Conservation (phyloP, 495 filamentous ascomycete species). For the Hypomontagnella submonticulosa region DNA sequence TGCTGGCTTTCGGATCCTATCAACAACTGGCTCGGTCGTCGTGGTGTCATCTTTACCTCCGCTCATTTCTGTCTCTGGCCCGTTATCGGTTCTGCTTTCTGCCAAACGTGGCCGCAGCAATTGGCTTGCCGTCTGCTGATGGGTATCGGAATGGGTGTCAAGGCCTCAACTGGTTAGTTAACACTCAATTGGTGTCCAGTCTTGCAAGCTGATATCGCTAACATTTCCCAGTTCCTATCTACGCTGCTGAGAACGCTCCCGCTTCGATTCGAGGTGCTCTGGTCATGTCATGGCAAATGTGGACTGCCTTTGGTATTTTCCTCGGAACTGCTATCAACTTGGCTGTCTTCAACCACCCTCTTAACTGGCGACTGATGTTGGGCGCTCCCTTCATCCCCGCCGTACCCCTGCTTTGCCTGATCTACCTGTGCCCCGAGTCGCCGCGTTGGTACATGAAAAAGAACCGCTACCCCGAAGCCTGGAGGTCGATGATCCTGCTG, state of each 20-base stretch:
- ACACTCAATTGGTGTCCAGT: not conserved
- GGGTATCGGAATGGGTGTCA: constrained; percentile 77
- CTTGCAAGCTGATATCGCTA: constrained; percentile 45
- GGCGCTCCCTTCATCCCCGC: constrained; percentile 83
- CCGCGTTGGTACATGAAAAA: constrained; percentile 74
- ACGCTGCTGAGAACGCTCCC: constrained; percentile 79
- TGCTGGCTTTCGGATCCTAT: constrained; percentile 79
- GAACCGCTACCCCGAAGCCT: constrained; percentile 69
- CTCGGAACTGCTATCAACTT: constrained; percentile 78
- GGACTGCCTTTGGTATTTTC: constrained; percentile 86
- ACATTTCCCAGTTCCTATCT: constrained; percentile 72
- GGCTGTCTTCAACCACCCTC: constrained; percentile 64
- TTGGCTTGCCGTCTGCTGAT: constrained; percentile 71
- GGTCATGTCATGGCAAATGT: constrained; percentile 89
- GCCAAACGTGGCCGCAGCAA: constrained; percentile 71
- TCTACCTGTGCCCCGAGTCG: constrained; percentile 80
- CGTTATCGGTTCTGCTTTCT: constrained; percentile 73
- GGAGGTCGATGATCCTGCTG: constrained; percentile 67
- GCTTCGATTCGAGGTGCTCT: constrained; percentile 78
- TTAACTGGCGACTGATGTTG: constrained; percentile 80
- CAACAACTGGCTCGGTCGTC: constrained; percentile 72
- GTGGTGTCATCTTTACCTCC: constrained; percentile 74
- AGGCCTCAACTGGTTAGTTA: constrained; percentile 57
- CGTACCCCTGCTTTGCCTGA: constrained; percentile 70
- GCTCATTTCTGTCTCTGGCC: constrained; percentile 71